These are phyloP conservation scores for Lodderomyces beijingensis DNA, from an alignment of 1,139 yeast genomes.

Conservation along the genomic window DNA sequence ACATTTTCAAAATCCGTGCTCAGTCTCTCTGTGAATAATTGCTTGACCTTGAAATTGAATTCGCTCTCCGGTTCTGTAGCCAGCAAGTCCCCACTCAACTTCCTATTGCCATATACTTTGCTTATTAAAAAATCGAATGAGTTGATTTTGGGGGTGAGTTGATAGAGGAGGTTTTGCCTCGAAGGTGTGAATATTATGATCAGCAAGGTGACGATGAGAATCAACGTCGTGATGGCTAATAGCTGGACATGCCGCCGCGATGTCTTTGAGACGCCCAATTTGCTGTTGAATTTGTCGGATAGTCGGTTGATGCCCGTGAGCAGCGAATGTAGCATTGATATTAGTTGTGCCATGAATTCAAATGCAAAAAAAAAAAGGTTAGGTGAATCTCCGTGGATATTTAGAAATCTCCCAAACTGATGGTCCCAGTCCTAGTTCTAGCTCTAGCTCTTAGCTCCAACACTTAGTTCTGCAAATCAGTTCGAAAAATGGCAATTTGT, in stretches of 20 bases:
- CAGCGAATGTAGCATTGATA: too few species aligned
- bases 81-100: neutral
- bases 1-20: constrained; percentile 24
- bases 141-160: neutral
- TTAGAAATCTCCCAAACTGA: too few species aligned
- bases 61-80: constrained; percentile 18
- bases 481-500: too few species aligned
- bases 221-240: neutral
- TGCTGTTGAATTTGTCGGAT: too few species aligned
- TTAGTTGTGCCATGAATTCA: too few species aligned
- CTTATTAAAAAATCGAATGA: neutral
- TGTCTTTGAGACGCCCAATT: neutral
- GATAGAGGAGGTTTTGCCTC: neutral
- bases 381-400: too few species aligned
- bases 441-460: too few species aligned
- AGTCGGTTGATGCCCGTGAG: too few species aligned
- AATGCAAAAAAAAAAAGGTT: too few species aligned
- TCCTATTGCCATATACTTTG: neutral
- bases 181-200: neutral
- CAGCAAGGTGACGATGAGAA: neutral
- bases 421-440: too few species aligned
- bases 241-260: neutral
- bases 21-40: constrained; percentile 15
- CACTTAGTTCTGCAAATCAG: too few species aligned
- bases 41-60: constrained; percentile 21